These are phyloP conservation scores for Spathaspora arborariae DNA, from an alignment of 805 yeast genomes.

Conservation along the genomic window DNA sequence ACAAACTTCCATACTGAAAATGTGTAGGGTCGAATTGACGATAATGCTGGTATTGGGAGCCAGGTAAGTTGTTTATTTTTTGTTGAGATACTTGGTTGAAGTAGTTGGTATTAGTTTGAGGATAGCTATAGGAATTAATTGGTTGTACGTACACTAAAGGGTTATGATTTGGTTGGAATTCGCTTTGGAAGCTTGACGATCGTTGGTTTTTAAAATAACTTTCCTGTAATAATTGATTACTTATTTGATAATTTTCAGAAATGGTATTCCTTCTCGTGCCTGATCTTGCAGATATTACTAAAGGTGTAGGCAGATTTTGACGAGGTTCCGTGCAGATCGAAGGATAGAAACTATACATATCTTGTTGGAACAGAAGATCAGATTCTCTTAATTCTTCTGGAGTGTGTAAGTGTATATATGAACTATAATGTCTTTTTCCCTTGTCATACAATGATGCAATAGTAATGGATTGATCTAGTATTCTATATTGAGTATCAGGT, in stretches of 20 bases:
- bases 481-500: conserved; percentile 10
- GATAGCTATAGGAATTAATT: neutral
- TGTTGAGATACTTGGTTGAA: neutral
- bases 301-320: neutral
- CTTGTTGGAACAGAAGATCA: conserved; percentile 25
- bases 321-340: neutral
- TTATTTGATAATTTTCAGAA: conserved; percentile 23
- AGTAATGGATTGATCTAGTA: conserved; percentile 43
- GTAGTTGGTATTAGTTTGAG: neutral
- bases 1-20: neutral
- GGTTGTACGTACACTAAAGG: neutral
- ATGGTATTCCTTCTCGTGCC: conserved; percentile 8
- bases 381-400: conserved; percentile 29
- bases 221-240: conserved; percentile 21
- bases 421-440: conserved; percentile 28
- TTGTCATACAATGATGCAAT: conserved; percentile 36
- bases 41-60: conserved; percentile 1
- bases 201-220: conserved; percentile 8
- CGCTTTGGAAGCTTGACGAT: neutral
- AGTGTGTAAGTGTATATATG: conserved; percentile 29
- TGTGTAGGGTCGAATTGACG: neutral
- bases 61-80: neutral
- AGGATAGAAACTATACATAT: conserved; percentile 7
- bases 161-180: neutral
- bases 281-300: neutral